Evolutionary conservation across 192 early-diverging fungal species (phyloP), one percentile per base, ranked within the genome.

Genomic region (Neocallimastix lanati): DNA sequence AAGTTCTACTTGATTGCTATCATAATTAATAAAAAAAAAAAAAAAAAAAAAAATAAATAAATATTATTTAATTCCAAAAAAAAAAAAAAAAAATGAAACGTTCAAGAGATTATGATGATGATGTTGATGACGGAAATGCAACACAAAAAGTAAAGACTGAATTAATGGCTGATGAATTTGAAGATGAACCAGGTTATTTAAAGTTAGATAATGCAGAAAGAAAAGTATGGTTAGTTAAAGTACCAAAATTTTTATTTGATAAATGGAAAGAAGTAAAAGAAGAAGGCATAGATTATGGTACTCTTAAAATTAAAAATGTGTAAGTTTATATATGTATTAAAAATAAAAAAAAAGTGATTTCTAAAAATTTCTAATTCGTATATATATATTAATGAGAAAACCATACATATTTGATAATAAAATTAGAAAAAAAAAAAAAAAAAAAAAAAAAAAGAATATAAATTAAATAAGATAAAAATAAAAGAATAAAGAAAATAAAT

Each of bases 171-270:
- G 50, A 67, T 67, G 25, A 67, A n/a, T 67, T 67, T n/a, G 91
- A 92, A 76, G 92, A 94, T 28, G 91, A 93, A 58, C 90, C 83
- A 14, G 93, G 93, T 25, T 89, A 91, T 37, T 82, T 94, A n/a
- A 86, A 91, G 78, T 82, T 93, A 80, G 83, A 89, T 27, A 87
- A 90, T 29, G 81, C 90, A 15, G 88, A 85, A 2, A 92, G 87
- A 76, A 93, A 95, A 83, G 91, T 94, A 25, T 97, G 96, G 96
- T 89, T 97, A 13, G 95, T 97, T 36, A 98, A 98, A 83, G 92
- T 98, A 27, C 96, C 96, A 11, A 88, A 87, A 78, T 96, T 96
- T 82, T 82, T 98, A 78, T 94, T 94, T 1, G 92, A 96, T 9
- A 89, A 90, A 80, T 98, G 96, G 96, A 86, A 87, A 67, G 79